phyloP scores from a whole-genome alignment of 2,329 filamentous ascomycete species.

The Emergomyces africanus region DNA sequence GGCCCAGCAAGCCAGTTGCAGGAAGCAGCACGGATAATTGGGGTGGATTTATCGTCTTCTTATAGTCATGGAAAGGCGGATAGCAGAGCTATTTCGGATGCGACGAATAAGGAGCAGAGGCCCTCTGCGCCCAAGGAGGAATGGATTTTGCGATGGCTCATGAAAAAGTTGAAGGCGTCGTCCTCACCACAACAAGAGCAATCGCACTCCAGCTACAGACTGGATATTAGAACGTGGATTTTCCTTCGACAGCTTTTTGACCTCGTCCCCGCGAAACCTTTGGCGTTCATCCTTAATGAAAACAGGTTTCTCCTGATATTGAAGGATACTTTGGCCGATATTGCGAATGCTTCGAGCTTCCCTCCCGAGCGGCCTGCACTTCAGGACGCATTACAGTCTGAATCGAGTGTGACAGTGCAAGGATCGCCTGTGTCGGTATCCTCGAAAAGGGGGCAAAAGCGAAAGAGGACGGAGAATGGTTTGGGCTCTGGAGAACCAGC shows the following conservation, averaged over 20 bases:
- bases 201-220: constrained; percentile 26
- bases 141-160: constrained; percentile 54
- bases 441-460: constrained; percentile 21
- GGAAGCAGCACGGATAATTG: constrained; percentile 32
- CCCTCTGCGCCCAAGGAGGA: constrained; percentile 41
- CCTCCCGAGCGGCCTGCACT: constrained; percentile 9
- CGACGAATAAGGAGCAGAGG: not conserved
- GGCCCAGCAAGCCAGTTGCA: constrained; percentile 27
- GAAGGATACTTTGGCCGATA: constrained; percentile 51
- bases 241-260: constrained; percentile 53
- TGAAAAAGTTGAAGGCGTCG: constrained; percentile 44
- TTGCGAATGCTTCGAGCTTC: constrained; percentile 20
- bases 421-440: constrained; percentile 12
- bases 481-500: constrained; percentile 3
- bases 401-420: constrained; percentile 24
- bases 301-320: constrained; percentile 55
- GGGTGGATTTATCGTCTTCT: constrained; percentile 25
- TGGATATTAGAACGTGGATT: constrained; percentile 36
- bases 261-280: constrained; percentile 54
- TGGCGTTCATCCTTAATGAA: constrained; percentile 59
- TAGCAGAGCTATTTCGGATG: not conserved
- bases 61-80: constrained; percentile 9
- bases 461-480: constrained; percentile 22
- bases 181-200: constrained; percentile 19
- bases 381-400: constrained; percentile 20